Evolutionary conservation across 2,329 filamentous ascomycete species (phyloP).

Genomic region (Hypoxylon sp.): DNA sequence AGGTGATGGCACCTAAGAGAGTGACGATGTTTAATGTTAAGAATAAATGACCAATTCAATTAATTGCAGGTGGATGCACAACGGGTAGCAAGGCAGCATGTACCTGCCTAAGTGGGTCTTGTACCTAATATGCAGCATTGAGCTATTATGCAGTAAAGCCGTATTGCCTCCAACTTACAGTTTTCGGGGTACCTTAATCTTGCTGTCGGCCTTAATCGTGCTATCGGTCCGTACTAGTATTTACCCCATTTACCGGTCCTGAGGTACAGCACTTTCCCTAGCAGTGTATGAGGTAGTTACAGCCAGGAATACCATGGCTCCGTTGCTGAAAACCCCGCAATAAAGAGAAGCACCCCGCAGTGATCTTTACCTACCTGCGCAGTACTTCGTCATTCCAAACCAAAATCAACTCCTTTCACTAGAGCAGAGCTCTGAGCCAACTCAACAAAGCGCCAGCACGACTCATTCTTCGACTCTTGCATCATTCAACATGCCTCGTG

Average conservation of each 20-base stretch:
- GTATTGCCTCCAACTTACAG: constrained; percentile 9
- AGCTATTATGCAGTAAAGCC: constrained; percentile 32
- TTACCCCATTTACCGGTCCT: constrained; percentile 40
- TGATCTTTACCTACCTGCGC: constrained; percentile 30
- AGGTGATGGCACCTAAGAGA: constrained; percentile 6
- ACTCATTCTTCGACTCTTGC: constrained; percentile 24
- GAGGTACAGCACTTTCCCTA: constrained; percentile 12
- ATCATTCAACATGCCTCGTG: constrained; percentile 54
- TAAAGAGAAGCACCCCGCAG: constrained; percentile 43
- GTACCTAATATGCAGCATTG: constrained; percentile 22
- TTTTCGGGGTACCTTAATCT: constrained; percentile 16
- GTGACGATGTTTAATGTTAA: constrained; percentile 21
- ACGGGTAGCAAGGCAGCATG: background rate
- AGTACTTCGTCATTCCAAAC: constrained; percentile 31
- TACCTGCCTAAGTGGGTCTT: constrained; percentile 15
- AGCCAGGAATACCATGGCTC: constrained; percentile 14
- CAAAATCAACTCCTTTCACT: constrained; percentile 25
- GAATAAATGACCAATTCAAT: constrained; percentile 25
- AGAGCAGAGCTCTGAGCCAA: constrained; percentile 10
- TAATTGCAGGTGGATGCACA: constrained; percentile 3
- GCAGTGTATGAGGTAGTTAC: constrained; percentile 23
- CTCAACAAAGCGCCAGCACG: constrained; percentile 23
- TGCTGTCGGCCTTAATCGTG: constrained; percentile 22
- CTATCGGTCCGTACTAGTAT: constrained; percentile 38
- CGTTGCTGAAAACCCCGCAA: constrained; percentile 43